phyloP scores from a whole-genome alignment of 2,329 filamentous ascomycete species.

The Colletotrichum incanum region DNA sequence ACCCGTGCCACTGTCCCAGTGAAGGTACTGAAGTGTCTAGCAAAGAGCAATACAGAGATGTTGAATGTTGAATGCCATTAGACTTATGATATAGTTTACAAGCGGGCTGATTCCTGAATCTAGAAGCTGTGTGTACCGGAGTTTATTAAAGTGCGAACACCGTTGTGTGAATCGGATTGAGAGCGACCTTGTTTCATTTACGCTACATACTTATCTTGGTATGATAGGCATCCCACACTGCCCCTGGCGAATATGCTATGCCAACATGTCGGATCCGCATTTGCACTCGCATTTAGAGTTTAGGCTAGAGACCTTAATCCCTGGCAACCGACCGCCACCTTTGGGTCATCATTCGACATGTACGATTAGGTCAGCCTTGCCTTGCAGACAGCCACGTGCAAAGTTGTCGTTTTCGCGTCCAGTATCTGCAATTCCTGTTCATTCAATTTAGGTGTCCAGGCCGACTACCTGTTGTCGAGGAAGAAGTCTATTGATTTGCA shows the following conservation, averaged over 20 bases:
- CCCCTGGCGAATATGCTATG: not conserved
- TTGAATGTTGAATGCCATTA: not conserved
- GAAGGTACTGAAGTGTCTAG: too few relatives aligned
- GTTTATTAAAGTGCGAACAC: not conserved
- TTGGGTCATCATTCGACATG: not conserved
- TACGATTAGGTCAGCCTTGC: not conserved
- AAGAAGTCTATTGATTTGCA: not conserved
- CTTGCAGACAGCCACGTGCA: not conserved
- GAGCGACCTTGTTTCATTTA: not conserved
- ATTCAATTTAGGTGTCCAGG: not conserved
- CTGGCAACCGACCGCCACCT: not conserved
- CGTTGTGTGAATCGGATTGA: not conserved
- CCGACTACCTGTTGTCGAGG: not conserved
- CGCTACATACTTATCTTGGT: not conserved
- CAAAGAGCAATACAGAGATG: not conserved
- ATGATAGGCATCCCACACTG: not conserved
- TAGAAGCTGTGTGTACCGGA: not conserved
- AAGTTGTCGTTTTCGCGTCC: too few relatives aligned
- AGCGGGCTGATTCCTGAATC: not conserved
- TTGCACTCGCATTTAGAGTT: not conserved
- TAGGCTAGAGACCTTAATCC: not conserved
- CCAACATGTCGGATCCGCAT: not conserved
- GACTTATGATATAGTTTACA: not conserved
- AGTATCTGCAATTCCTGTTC: not conserved
- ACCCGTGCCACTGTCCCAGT: too few relatives aligned